Evolutionary conservation across 768 basidiomycete species (phyloP).

Genomic region (Pulveroboletus frians): DNA sequence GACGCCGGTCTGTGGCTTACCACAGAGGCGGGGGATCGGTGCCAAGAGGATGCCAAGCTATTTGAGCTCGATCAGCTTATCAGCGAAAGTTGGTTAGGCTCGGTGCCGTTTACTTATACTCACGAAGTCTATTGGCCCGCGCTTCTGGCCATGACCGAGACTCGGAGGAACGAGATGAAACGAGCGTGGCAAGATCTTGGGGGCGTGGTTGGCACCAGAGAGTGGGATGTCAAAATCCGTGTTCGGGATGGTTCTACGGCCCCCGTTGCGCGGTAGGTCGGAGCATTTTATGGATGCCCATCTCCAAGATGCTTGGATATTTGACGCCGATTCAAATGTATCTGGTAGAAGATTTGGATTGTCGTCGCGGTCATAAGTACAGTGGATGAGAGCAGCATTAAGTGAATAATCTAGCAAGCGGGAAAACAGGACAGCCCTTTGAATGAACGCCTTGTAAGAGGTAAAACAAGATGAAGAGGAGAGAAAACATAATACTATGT

Average conservation of each 20-base stretch:
- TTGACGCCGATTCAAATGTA: neutral
- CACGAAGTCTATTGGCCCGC: conserved; percentile 75
- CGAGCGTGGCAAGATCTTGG: conserved; percentile 67
- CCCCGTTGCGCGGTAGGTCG: too few species aligned
- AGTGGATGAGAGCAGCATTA: conserved; percentile 15
- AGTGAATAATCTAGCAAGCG: conserved; percentile 22
- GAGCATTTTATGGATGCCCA: neutral
- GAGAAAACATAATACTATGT: conserved; percentile 10
- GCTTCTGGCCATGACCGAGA: conserved; percentile 50
- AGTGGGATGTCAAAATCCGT: conserved; percentile 68
- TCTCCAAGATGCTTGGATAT: too few species aligned
- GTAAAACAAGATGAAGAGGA: neutral
- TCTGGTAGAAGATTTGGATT: conserved; percentile 5
- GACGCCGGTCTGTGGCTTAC: conserved; percentile 25
- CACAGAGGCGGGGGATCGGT: conserved; percentile 19
- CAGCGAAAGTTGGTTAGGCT: conserved; percentile 65
- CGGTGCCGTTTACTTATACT: conserved; percentile 59
- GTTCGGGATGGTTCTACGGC: conserved; percentile 23
- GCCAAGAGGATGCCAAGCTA: conserved; percentile 28
- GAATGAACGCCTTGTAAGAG: conserved; percentile 5
- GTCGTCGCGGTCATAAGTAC: conserved; percentile 26
- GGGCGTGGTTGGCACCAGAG: conserved; percentile 63
- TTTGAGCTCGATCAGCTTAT: conserved; percentile 70
- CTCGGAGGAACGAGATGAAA: conserved; percentile 45
- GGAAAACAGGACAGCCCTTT: neutral